Percentiles rank a stretch among this genome's conserved stretches.
Evolutionary conservation across 2,329 filamentous ascomycete species (phyloP).

Genomic region (Alternaria solani): DNA sequence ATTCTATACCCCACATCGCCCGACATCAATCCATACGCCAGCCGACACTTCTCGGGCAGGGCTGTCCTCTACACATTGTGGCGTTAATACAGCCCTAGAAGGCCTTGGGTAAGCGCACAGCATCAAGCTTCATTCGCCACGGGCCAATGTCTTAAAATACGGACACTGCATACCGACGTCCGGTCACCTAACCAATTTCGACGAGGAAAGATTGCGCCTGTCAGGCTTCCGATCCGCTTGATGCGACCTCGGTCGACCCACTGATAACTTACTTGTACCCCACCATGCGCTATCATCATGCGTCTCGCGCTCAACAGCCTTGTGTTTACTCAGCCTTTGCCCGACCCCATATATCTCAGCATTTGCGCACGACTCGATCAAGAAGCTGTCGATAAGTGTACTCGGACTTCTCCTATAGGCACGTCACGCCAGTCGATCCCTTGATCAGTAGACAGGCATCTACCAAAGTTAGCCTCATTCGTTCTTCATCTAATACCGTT

Average conservation of each 20-base stretch:
- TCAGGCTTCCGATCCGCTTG: neutral
- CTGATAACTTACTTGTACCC: neutral
- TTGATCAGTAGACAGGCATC: neutral
- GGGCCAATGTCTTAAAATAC: neutral
- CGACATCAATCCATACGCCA: neutral
- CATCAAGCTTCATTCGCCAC: neutral
- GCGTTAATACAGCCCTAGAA: neutral
- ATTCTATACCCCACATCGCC: conserved; percentile 3
- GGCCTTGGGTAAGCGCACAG: neutral
- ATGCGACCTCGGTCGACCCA: neutral
- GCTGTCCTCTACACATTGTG: neutral
- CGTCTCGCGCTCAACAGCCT: neutral
- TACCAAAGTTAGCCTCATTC: neutral
- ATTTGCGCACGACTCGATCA: neutral
- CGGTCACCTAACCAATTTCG: neutral
- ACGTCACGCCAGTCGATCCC: neutral
- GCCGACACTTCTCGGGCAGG: neutral
- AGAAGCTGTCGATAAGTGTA: neutral
- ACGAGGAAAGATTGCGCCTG: neutral
- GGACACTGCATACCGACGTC: neutral
- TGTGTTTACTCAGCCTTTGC: conserved; percentile 6
- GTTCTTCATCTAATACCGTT: neutral
- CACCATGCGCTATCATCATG: neutral
- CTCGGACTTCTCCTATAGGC: neutral
- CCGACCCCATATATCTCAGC: neutral